These are phyloP conservation scores for Yarrowia phangngaensis DNA, from an alignment of 805 yeast genomes.

Conservation along the genomic window DNA sequence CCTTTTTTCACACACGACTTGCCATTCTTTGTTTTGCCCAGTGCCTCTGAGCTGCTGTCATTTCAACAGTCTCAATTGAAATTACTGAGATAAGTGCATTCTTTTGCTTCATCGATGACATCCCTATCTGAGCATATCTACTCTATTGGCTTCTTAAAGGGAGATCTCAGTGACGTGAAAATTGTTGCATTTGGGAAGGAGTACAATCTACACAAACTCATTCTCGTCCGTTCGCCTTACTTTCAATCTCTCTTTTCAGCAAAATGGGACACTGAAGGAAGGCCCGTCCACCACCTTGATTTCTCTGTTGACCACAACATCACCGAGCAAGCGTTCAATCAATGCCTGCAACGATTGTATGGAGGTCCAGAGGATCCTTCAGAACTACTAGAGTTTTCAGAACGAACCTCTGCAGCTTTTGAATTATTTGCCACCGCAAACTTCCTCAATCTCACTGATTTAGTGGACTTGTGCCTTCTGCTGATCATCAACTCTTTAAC, in stretches of 20 bases:
- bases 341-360: slow-evolving; percentile 48
- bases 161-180: slow-evolving; percentile 40
- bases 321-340: slow-evolving; percentile 48
- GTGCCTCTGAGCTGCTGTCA: too few relatives aligned
- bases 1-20: too few relatives aligned
- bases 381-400: slow-evolving; percentile 13
- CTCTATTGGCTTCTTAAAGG: slow-evolving; percentile 1
- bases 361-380: slow-evolving; percentile 38
- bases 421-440: slow-evolving; percentile 41
- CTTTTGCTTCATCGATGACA: neutral
- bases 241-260: slow-evolving; percentile 47
- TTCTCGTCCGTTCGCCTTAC: slow-evolving; percentile 48
- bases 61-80: too few relatives aligned
- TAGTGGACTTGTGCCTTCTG: slow-evolving; percentile 47
- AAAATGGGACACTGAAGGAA: slow-evolving; percentile 40
- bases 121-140: slow-evolving; percentile 8
- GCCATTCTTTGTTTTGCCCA: too few relatives aligned
- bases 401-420: slow-evolving; percentile 15
- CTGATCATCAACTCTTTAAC: slow-evolving; percentile 40
- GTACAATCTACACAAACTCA: slow-evolving; percentile 47
- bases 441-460: slow-evolving; percentile 46
- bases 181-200: slow-evolving; percentile 46
- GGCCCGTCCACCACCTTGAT: slow-evolving; percentile 35
- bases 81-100: too few relatives aligned
- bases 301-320: slow-evolving; percentile 45